Evolutionary conservation across 2,329 filamentous ascomycete genomes (phyloP), one percentile per base, ranked within the genome.

Genomic region (Pochonia chlamydosporia): DNA sequence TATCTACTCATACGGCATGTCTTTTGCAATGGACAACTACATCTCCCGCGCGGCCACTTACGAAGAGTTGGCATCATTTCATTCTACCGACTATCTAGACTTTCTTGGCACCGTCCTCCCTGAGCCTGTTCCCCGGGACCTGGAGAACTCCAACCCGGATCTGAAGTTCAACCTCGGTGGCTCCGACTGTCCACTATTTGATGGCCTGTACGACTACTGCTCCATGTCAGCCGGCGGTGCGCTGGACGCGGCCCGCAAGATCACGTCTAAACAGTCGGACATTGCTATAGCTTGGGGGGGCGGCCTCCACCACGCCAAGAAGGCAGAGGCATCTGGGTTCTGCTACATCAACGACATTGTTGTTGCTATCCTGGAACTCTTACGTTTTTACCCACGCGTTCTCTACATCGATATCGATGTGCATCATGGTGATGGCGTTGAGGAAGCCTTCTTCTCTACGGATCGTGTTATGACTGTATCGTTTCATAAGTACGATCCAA

Each of bases 311-410:
- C 93, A 99, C 62, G 93, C 93, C 40, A 96, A 97, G 68, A 93
- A 92, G 63, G 82, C 85, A 45, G 90, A 96, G 68, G 92, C 93
- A 0, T 92, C 87, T 13, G 93, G 93, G 1, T 99, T 99, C 68
- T 99, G 93, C 72, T 99, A 99, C 70, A 90, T 97, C 70, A 99
- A 99, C 66, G 93, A 99, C 67, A 97, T 97, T 59, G 93, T 97
- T 49, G 79, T 99, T 40, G 89, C 87, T 30, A 93, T 96, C 57
- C 78, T 97, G 31, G 87, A 96, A 63, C 79, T 99, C 9, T 75
- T 97, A 14, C 84, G 87, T 25, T 79, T 85, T 60, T 82, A 91
- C 57, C 83, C 89, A 14, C 85, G 91, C 42, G 91, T 97, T 7
- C 76, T 97, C 49, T 96, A 97, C 67, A 91, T 97, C 58, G 89